Conservation (phyloP, 768 basidiomycete genomes). For the Postia placenta region DNA sequence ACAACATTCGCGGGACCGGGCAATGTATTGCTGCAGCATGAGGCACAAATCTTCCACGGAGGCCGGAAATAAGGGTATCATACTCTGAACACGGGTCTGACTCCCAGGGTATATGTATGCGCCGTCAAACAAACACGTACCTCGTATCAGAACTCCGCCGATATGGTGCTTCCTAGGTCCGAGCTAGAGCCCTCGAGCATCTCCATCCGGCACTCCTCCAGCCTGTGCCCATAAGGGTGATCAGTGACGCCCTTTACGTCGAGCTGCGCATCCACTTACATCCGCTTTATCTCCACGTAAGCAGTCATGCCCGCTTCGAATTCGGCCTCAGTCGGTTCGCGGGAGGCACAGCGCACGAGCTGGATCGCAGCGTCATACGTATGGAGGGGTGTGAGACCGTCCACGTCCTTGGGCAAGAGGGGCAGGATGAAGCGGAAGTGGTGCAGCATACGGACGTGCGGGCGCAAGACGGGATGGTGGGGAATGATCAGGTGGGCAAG, state of each 20-base stretch:
- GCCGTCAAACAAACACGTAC: too few relatives aligned
- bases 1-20: too few relatives aligned
- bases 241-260: too few relatives aligned
- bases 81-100: too few relatives aligned
- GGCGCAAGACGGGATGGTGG: constrained; percentile 60
- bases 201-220: constrained; percentile 59
- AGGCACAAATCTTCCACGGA: too few relatives aligned
- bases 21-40: too few relatives aligned
- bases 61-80: too few relatives aligned
- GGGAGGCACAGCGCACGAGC: constrained; percentile 53
- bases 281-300: constrained; percentile 51
- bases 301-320: constrained; percentile 59
- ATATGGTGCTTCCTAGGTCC: constrained; percentile 25
- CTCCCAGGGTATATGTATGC: too few relatives aligned
- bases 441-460: constrained; percentile 71
- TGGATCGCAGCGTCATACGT: constrained; percentile 77
- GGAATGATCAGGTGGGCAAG: constrained; percentile 72
- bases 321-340: constrained; percentile 62
- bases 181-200: constrained; percentile 54
- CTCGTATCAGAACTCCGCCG: neutral
- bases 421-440: constrained; percentile 76
- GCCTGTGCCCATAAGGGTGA: too few relatives aligned
- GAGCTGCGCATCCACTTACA: constrained; percentile 48
- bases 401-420: constrained; percentile 48
- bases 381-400: constrained; percentile 63